Evolutionary conservation across 169 alveolate genomes (phyloP), one percentile per base, ranked within the genome.

Genomic region (Plasmodium gonderi): DNA sequence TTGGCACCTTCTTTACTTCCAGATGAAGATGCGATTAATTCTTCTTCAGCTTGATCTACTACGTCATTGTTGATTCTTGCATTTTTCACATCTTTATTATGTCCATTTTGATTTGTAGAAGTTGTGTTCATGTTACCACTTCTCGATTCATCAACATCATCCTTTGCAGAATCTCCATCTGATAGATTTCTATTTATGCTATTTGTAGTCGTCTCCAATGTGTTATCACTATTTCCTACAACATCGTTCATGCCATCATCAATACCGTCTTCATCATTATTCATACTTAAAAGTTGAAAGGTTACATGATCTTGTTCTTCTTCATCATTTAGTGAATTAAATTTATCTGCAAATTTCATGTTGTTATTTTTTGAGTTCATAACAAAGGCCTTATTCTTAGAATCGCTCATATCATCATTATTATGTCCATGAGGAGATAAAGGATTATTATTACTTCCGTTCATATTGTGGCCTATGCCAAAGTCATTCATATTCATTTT

Each of bases 401-500:
- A 0, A 23, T 51, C n/a, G 12, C 11, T 3, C 11, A 26, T 68
- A 68, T 17, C 69, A 80, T 23, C 65, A 11, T n/a, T 17, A 9
- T 33, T 31, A 1, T 42, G 1, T 8, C 17, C 77, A 42, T 0
- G 4, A 5, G 69, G 8, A 2, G 69, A 31, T 9, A 3, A 4
- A 23, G 23, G n/a, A 1, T 17, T 0, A 0, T 17, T 31, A 54
- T 6, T 14, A 17, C 0, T 2, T 51, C 67, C 67, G 67, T 14
- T 51, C 69, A 54, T 54, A 12, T 17, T 1, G 7, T 54, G 36
- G 7, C 31, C 31, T n/a, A 60, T 20, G 3, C 72, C 72, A 14
- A 60, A 20, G n/a, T 60, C 72, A 12, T 60, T 60, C 72, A 60
- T 60, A 60, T 60, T 60, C 72, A 60, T 60, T 29, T 79, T 40